A percentile compares a stretch with the other conserved stretches of the same genome.
These are phyloP conservation scores for Corrigiola litoralis DNA, from an alignment of 179 eudicot species.

Conservation along the genomic window DNA sequence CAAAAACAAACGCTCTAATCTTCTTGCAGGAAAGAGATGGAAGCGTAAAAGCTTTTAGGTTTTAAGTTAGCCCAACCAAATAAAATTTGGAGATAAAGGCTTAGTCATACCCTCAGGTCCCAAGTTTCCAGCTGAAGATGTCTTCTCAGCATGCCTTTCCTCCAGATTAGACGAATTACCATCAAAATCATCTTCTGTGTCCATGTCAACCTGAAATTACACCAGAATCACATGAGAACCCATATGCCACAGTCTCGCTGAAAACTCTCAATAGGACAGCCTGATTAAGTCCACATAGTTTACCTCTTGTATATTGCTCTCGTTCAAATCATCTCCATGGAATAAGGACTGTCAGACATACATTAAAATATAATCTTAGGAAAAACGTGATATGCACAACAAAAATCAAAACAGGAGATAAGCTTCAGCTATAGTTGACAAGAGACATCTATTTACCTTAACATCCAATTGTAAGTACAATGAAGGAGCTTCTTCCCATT, in stretches of 20 bases:
- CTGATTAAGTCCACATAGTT: too few relatives aligned
- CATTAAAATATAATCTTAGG: conserved; percentile 16
- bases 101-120: conserved; percentile 45
- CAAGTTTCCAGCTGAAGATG: conserved; percentile 22
- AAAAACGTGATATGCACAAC: background rate
- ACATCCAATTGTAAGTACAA: conserved; percentile 72
- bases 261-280: too few relatives aligned
- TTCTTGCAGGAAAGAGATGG: too few relatives aligned
- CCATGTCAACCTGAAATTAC: conserved; percentile 85
- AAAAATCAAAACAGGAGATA: background rate
- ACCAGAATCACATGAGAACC: conserved; percentile 5
- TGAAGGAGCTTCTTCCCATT: conserved; percentile 92
- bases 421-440: background rate
- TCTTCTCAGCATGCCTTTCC: conserved; percentile 36
- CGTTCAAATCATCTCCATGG: conserved; percentile 75
- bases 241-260: too few relatives aligned
- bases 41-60: too few relatives aligned
- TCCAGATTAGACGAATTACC: conserved; percentile 32
- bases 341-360: conserved; percentile 56
- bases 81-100: conserved; percentile 3
- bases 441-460: conserved; percentile 47
- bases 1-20: too few relatives aligned
- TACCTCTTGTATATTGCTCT: conserved; percentile 84
- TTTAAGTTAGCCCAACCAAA: background rate
- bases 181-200: conserved; percentile 64